Evolutionary conservation across 176 grass and related monocot genomes (phyloP), one percentile per base, ranked within the genome.

Genomic region (Oryza coarctata): DNA sequence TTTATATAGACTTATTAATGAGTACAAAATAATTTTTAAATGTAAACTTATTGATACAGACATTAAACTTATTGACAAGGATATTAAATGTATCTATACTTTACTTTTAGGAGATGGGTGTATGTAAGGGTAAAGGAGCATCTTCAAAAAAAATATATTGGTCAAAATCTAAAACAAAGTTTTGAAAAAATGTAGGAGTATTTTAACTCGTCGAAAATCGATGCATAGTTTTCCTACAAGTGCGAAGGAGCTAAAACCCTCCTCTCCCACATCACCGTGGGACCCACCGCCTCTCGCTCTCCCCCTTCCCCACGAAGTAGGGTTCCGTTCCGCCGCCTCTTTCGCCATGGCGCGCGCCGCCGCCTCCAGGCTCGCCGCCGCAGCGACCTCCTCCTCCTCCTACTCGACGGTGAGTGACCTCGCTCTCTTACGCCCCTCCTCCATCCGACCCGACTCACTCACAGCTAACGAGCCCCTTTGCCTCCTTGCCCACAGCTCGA

Each of bases 291-390:
- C 44, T 12, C 45, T 49, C 45, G 47, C 47, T 12, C 47, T 52
- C 47, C 47, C 18, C 15, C 14, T 49, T 9, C 47, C 27, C 17
- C 78, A 34, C 74, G n/a, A 68, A 77, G 68, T 85, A 88, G 89
- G 86, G 77, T 82, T 87, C 27, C 81, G 9, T 38, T 2, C 28
- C 18, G 55, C 44, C 44, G 49, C 50, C 76, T 77, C 69, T n/a
- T 18, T 30, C 17, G 12, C 29, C 60, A 91, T 91, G 89, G 89
- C 86, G 65, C 85, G 86, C 77, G 77, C 67, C 77, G 85, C 82
- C 68, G 80, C 77, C 47, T 81, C 77, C 62, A 88, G 77, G 82
- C 66, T 91, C 82, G 81, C 85, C 34, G 33, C 82, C 65, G 77
- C 31, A 20, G 75, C 40, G 36, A 65, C 15, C 58, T 76, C 77